Evolutionary conservation across 352 stramenopile species (phyloP).

Genomic region (Phytophthora hybrid): DNA sequence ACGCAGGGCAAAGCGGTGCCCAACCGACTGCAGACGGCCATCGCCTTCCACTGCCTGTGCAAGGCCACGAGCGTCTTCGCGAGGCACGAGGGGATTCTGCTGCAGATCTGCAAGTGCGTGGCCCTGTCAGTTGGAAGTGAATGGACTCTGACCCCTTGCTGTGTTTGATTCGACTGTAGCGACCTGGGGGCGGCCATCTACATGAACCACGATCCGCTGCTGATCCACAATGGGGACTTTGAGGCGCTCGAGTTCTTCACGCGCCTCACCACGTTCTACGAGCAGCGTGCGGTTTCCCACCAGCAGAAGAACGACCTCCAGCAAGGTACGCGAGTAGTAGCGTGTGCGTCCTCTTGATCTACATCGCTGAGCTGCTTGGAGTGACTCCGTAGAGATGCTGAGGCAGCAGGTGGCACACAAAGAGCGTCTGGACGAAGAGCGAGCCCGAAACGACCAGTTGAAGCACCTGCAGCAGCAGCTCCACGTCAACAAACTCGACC

Average conservation of each 20-base stretch:
- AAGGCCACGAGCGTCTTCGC: conserved; percentile 67
- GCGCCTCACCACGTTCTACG: conserved; percentile 71
- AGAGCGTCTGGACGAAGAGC: conserved; percentile 46
- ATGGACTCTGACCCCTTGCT: background rate
- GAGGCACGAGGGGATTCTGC: conserved; percentile 64
- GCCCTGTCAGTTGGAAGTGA: background rate
- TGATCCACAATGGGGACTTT: conserved; percentile 49
- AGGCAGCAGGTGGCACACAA: conserved; percentile 43
- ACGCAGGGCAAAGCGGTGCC: conserved; percentile 68
- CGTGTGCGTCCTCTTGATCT: too few relatives aligned
- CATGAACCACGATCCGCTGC: conserved; percentile 44
- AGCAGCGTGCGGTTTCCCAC: conserved; percentile 50
- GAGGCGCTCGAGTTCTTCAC: conserved; percentile 69
- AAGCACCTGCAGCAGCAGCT: conserved; percentile 61
- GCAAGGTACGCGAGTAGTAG: conserved; percentile 35
- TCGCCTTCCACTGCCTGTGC: conserved; percentile 82
- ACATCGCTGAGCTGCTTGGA: conserved; percentile 1
- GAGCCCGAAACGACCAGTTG: conserved; percentile 44
- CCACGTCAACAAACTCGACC: conserved; percentile 59
- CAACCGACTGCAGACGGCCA: conserved; percentile 74
- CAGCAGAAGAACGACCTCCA: conserved; percentile 61
- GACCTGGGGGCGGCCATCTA: conserved; percentile 74
- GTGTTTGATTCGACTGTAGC: conserved; percentile 22
- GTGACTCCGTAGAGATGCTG: conserved; percentile 45
- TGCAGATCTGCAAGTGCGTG: conserved; percentile 61